Base-by-base conservation (phyloP, 2,329 filamentous ascomycete genomes). In the Ciborinia camelliae region DNA sequence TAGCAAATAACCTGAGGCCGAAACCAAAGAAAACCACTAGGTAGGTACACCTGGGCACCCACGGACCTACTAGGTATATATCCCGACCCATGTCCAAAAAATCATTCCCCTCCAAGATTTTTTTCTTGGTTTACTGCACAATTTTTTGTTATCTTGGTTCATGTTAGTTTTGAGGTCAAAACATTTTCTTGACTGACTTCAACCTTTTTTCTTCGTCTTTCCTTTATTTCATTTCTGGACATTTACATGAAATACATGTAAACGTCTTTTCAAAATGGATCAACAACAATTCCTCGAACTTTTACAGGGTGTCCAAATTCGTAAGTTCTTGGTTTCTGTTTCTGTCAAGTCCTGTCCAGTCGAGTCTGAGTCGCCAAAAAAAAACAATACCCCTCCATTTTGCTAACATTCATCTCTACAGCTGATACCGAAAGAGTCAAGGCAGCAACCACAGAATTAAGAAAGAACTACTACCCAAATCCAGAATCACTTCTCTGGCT, bases 381-480 rank as follows among this genome's bases (percentile, higher is more conserved):
- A n/a, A n/a, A n/a, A 8, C 51, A 52, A 62, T 63, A 51, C 59
- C 61, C 51, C 43, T 35, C 62, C 53, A 55, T 52, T 54, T 68
- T 72, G 58, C 70, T 74, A 68, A 74, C 37, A 50, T 62, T 66
- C 41, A 73, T 75, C 41, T 23, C 45, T 63, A 47, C 61, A 96
- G 92, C 95, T 76, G 89, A 96, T 79, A 97, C 92, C 71, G 87
- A 91, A 72, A 87, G 88, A 79, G 88, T 96, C 78, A 96, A 97
- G 85, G 87, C 90, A 71, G 92, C 93, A 68, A 99, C 94, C 23
- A 87, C 90, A 66, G 88, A 92, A 73, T 86, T 98, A 67, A 93
- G 96, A 79, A 95, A 96, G 79, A 91, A 90, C 79, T 98, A 91
- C 83, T 98, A 96, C 82, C 88, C 87, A 73, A 86, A 92, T 71